Evolutionary conservation across 257 asterid species (phyloP), one percentile per base, ranked within the genome.

Genomic region (Cinchona pubescens): DNA sequence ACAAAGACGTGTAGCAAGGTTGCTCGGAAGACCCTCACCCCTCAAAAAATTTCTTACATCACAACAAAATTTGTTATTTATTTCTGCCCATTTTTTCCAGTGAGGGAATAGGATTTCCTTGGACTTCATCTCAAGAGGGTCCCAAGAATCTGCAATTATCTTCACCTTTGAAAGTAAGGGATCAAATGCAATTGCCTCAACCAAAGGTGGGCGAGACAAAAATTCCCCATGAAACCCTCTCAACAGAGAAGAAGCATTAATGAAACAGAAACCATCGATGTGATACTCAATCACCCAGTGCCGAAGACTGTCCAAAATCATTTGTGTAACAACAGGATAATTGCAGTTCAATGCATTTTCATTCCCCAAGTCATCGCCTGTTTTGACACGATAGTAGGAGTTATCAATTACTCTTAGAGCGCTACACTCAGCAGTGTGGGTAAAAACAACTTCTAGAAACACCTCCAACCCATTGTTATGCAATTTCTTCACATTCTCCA

Each of bases 41-140:
- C 94, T 89, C 72, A 92, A 71, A 79, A 92, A 92, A 81, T 95
- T 89, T 73, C 96, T 90, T 72, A 91, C 90, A 40, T 87, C 97
- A 5, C 15, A 49, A 53, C 87, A 85, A 69, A 89, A 92, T 63
- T 86, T 90, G 37, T 78, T 40, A 51, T 95, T 95, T 77, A 87
- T 84, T 89, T 91, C 98, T 34, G 94, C 99, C 99, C 99, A 95
- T 90, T 90, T 89, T 81, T 88, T 91, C 99, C 99, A 95, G 85
- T 92, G 98, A 72, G 99, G 98, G 75, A 92, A 91, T 53, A 60
- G 30, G 3, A 70, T 74, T 62, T 88, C 89, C 80, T 85, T 85
- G 0, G 83, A 60, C 72, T 78, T 86, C 75, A 76, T 55, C 10
- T 68, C 78, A 29, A 38, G 72, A 78, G 97, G 93, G 72, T 88